Conservation (phyloP, 352 stramenopile species). For the Phytophthora colocasiae region DNA sequence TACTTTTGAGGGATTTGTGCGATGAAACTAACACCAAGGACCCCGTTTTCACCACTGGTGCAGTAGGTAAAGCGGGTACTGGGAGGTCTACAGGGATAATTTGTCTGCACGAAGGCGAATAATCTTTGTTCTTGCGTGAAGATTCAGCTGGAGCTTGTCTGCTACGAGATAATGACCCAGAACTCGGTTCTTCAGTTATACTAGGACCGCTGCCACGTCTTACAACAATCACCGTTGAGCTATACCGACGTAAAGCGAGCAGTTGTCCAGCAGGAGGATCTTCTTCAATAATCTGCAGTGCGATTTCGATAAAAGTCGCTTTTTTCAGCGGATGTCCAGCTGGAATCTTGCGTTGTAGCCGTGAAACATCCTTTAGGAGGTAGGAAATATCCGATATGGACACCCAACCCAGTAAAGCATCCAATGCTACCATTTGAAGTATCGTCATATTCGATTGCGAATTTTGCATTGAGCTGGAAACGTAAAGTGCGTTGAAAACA, state of each 20-base stretch:
- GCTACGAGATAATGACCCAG: background rate
- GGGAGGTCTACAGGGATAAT: background rate
- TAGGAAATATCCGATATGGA: slow-evolving; percentile 17
- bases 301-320: slow-evolving; percentile 28
- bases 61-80: background rate
- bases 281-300: slow-evolving; percentile 26
- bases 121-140: too few species aligned
- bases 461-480: slow-evolving; percentile 54
- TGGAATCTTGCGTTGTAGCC: slow-evolving; percentile 16
- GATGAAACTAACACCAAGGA: background rate
- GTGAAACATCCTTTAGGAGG: slow-evolving; percentile 1
- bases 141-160: background rate
- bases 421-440: slow-evolving; percentile 28
- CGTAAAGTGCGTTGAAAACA: slow-evolving; percentile 58
- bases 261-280: slow-evolving; percentile 4
- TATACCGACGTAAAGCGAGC: slow-evolving; percentile 5
- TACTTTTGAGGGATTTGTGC: background rate
- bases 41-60: background rate
- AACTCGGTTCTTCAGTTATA: background rate
- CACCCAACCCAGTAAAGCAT: slow-evolving; percentile 41
- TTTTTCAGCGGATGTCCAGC: slow-evolving; percentile 13
- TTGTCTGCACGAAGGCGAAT: background rate
- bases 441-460: slow-evolving; percentile 36
- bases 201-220: background rate
- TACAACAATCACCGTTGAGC: background rate